Percentiles rank a stretch among this genome's conserved stretches.
phyloP scores from a whole-genome alignment of 768 basidiomycete species.

The Termitomyces sp. region DNA sequence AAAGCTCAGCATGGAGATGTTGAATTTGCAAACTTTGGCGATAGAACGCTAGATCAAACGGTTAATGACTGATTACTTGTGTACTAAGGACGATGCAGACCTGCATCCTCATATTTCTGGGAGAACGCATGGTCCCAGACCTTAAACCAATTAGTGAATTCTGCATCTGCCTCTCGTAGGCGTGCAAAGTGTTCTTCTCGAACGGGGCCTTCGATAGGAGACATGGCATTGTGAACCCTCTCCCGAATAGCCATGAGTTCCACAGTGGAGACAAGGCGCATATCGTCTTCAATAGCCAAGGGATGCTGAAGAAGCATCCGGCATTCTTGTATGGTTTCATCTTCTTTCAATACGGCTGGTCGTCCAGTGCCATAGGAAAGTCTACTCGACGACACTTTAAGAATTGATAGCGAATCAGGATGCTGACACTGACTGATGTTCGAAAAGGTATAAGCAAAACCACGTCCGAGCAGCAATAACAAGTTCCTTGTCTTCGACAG shows the following conservation, averaged over 20 bases:
- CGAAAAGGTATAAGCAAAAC: constrained; percentile 92
- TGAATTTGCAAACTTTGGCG: constrained; percentile 85
- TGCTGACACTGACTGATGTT: constrained; percentile 71
- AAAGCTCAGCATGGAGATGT: constrained; percentile 79
- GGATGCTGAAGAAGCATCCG: constrained; percentile 81
- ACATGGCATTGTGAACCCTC: constrained; percentile 74
- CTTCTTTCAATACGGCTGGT: constrained; percentile 87
- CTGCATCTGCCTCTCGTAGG: constrained; percentile 66
- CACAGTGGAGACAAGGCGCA: constrained; percentile 91
- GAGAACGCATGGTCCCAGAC: constrained; percentile 79
- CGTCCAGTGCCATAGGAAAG: constrained; percentile 94
- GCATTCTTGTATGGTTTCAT: constrained; percentile 84
- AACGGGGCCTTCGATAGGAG: constrained; percentile 74
- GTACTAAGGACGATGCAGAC: constrained; percentile 29
- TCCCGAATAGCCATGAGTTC: constrained; percentile 90
- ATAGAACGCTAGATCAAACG: constrained; percentile 59
- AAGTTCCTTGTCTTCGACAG: constrained; percentile 66
- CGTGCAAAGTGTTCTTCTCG: constrained; percentile 64
- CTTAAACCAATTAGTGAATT: constrained; percentile 79
- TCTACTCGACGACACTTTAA: constrained; percentile 30
- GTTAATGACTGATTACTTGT: background rate
- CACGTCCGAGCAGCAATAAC: constrained; percentile 82
- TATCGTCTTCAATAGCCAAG: constrained; percentile 86
- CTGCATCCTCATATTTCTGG: constrained; percentile 77
- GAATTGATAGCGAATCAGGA: background rate